phyloP scores from a whole-genome alignment of 2,329 filamentous ascomycete species.

The Fusarium redolens region DNA sequence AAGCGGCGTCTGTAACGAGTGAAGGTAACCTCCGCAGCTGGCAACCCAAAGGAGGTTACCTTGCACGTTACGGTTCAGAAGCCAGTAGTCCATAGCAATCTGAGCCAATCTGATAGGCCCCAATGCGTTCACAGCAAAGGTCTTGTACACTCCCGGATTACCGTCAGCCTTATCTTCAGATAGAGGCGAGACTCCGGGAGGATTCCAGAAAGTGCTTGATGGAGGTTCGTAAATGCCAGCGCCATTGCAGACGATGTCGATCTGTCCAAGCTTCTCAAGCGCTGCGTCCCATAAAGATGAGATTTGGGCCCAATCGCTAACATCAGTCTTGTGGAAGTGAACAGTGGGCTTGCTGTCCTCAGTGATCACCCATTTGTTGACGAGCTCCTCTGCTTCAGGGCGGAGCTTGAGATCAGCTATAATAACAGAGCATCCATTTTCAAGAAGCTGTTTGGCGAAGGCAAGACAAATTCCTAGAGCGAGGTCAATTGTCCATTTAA shows the following conservation, averaged over 20 bases:
- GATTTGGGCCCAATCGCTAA: slow-evolving; percentile 44
- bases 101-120: slow-evolving; percentile 45
- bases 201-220: slow-evolving; percentile 43
- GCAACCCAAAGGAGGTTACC: slow-evolving; percentile 44
- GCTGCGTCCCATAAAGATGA: slow-evolving; percentile 48
- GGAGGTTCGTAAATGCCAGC: slow-evolving; percentile 62
- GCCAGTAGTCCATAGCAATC: slow-evolving; percentile 48
- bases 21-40: slow-evolving; percentile 45
- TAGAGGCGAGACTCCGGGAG: slow-evolving; percentile 35
- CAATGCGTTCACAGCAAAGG: slow-evolving; percentile 41
- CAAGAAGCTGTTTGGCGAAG: not conserved
- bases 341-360: not conserved
- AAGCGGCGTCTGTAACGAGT: slow-evolving; percentile 42
- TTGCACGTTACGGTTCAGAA: slow-evolving; percentile 29
- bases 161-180: slow-evolving; percentile 34
- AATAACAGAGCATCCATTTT: not conserved
- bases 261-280: slow-evolving; percentile 59
- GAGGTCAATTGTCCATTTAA: not conserved
- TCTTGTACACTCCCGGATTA: slow-evolving; percentile 36
- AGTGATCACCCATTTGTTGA: not conserved
- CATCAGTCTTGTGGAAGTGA: slow-evolving; percentile 40
- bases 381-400: not conserved
- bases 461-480: slow-evolving; percentile 12
- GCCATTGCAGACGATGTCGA: slow-evolving; percentile 73
- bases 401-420: slow-evolving; percentile 7